Conservation (phyloP, 371 early-diverging fungal species). For the Mucor velutinosus region DNA sequence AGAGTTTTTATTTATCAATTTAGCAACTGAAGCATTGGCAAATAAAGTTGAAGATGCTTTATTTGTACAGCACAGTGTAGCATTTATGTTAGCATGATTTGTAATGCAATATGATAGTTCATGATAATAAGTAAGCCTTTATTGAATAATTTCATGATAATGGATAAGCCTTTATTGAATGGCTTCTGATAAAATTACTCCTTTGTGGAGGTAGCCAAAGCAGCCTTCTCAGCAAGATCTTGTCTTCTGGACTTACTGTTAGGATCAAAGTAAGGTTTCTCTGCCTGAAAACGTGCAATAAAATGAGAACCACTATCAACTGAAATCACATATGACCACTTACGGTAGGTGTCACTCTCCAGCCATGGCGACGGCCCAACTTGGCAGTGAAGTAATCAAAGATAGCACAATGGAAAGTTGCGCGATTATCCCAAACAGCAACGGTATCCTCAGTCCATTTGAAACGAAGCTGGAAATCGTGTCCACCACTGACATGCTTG, state of each 20-base stretch:
- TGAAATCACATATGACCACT: background rate
- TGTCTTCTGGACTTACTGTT: constrained; percentile 33
- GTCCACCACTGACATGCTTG: constrained; percentile 43
- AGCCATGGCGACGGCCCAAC: constrained; percentile 34
- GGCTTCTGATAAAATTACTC: background rate
- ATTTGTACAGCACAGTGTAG: too few species aligned
- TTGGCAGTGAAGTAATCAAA: constrained; percentile 12
- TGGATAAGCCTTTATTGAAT: too few species aligned
- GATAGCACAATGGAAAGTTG: constrained; percentile 45
- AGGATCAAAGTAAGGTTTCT: constrained; percentile 60
- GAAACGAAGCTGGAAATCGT: constrained; percentile 70
- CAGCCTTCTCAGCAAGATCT: constrained; percentile 16
- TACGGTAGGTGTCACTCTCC: constrained; percentile 41
- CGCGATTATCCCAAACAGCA: constrained; percentile 69
- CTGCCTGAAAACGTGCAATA: constrained; percentile 27
- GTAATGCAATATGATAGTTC: too few species aligned
- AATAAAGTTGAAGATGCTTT: too few species aligned
- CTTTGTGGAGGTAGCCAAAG: background rate
- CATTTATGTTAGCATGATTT: too few species aligned
- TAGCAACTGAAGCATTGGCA: too few species aligned
- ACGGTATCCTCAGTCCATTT: constrained; percentile 57
- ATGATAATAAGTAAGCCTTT: too few species aligned
- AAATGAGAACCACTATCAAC: background rate
- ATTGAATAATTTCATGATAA: too few species aligned
- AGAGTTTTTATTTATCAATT: too few species aligned